Evolutionary conservation across 2,329 filamentous ascomycete genomes (phyloP), one percentile per base, ranked within the genome.

Genomic region (Fusarium longipes): DNA sequence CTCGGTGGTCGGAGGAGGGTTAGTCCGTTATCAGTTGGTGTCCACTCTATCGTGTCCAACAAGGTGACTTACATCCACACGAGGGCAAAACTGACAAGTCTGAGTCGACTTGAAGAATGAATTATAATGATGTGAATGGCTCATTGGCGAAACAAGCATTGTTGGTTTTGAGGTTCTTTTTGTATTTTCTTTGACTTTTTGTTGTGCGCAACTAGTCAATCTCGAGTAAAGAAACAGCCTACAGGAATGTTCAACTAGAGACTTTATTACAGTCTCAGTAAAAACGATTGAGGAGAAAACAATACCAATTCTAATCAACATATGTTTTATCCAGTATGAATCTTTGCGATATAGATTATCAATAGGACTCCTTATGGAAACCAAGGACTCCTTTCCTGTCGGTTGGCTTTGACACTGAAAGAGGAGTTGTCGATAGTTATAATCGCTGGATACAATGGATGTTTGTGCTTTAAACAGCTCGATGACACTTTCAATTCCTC

Each of bases 11-110:
- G 59, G 59, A 57, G 6, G 12, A 63, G 25, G 8, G 20, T 44
- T 38, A 44, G 15, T 47, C 59, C 56, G 40, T 9, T 4, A 14
- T 8, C 4, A n/a, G 6, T 15, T 6, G 4, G 30, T 49, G 14
- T 7, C 59, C 59, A 39, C 58, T 43, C n/a, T 51, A 6, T 12
- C 11, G 14, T 54, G 56, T 40, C 47, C 57, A 62, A 32, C 58
- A 62, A 62, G 58, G 58, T 62, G 20, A 62, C 25, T 38, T 44
- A 22, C 25, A 62, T 35, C 39, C 57, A 47, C 57, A 36, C 11
- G 22, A 62, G 57, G 36, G 29, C 33, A 55, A n/a, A 11, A 42
- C 29, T 35, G 15, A 18, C 33, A 55, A n/a, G 11, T 52, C 29
- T 35, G 15, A 18, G 17, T 8, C 42, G 24, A 52, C 9, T 29